A percentile compares a stretch with the other conserved stretches of the same genome.
Conservation (phyloP, 129 eudicot species). For the Arctium minus region DNA sequence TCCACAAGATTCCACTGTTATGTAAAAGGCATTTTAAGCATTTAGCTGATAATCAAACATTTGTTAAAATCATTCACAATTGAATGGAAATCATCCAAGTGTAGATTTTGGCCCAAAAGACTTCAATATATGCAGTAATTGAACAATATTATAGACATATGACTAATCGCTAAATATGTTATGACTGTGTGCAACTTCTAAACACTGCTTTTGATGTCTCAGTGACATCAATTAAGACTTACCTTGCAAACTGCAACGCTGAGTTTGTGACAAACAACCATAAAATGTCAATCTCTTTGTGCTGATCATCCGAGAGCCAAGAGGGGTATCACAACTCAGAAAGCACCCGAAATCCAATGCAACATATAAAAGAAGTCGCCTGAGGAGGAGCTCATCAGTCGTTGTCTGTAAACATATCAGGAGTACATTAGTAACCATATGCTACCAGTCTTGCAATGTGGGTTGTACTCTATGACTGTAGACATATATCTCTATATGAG, state of each 20-base stretch:
- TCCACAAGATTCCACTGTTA: not conserved
- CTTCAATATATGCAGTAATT: not conserved
- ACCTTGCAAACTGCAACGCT: slow-evolving; percentile 65
- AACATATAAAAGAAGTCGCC: slow-evolving; percentile 46
- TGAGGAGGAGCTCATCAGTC: slow-evolving; percentile 44
- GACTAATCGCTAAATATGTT: not conserved
- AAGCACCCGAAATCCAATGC: slow-evolving; percentile 45
- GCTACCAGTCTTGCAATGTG: not conserved
- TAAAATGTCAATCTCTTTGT: slow-evolving; percentile 32
- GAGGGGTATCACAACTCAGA: slow-evolving; percentile 33
- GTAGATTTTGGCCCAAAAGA: not conserved
- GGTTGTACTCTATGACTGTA: not conserved
- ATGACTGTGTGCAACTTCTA: not conserved
- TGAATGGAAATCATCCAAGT: not conserved
- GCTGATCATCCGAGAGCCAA: slow-evolving; percentile 33
- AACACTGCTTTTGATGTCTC: not conserved
- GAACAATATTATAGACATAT: not conserved
- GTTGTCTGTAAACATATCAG: slow-evolving; percentile 43
- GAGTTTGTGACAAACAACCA: slow-evolving; percentile 60
- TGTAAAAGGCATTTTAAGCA: not conserved
- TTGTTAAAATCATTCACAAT: not conserved
- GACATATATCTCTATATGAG: not conserved
- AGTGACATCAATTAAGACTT: not conserved
- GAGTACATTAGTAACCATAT: slow-evolving; percentile 6
- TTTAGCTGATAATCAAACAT: not conserved